Evolutionary conservation across 768 basidiomycete species (phyloP).

Genomic region (Leccinum pellstonianum): DNA sequence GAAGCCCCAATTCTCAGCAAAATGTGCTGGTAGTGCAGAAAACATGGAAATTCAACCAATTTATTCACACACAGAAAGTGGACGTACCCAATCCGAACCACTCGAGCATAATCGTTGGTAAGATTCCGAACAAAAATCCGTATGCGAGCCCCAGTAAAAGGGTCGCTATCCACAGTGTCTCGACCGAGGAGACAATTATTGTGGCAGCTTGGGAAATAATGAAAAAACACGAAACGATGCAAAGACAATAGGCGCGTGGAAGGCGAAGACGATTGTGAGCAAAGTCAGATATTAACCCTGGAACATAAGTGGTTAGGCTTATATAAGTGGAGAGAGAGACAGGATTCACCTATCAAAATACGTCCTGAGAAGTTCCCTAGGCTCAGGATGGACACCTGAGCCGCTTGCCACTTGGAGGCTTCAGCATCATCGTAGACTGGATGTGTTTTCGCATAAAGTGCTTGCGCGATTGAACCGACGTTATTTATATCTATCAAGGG

Average conservation of each 20-base stretch:
- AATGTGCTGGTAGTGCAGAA: conserved; percentile 48
- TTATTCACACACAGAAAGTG: not conserved
- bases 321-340: not conserved
- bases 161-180: conserved; percentile 57
- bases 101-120: conserved; percentile 77
- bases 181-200: conserved; percentile 52
- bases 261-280: conserved; percentile 52
- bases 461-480: conserved; percentile 76
- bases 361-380: conserved; percentile 80
- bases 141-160: conserved; percentile 48
- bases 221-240: conserved; percentile 64
- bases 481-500: conserved; percentile 70
- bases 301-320: not conserved
- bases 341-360: conserved; percentile 60
- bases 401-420: conserved; percentile 74
- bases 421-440: conserved; percentile 62
- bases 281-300: conserved; percentile 71
- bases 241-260: conserved; percentile 70
- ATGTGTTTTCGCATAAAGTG: conserved; percentile 59
- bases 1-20: conserved; percentile 87
- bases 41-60: not conserved
- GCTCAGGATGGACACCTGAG: conserved; percentile 82
- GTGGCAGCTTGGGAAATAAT: conserved; percentile 69
- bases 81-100: conserved; percentile 85
- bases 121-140: conserved; percentile 69